phyloP scores from a whole-genome alignment of 208 protist genomes.

The Leishmania arabica region DNA sequence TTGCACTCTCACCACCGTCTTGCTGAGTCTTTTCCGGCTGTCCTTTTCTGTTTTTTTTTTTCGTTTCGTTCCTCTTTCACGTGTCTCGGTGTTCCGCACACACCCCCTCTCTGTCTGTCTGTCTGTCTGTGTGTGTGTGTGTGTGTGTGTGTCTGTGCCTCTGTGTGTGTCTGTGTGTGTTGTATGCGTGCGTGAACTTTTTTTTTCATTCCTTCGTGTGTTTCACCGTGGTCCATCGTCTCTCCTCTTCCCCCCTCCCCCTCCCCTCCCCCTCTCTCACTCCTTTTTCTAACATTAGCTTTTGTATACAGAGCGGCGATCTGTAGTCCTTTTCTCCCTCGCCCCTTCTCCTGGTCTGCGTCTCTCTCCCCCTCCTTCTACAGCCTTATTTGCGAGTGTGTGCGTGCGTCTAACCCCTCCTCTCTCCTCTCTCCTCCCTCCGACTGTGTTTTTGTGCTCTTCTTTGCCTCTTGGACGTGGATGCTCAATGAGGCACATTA shows the following conservation, averaged over 20 bases:
- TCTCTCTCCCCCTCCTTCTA: background rate
- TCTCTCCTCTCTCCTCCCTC: background rate
- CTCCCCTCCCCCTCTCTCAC: background rate
- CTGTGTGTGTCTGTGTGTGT: background rate
- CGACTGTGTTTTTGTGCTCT: background rate
- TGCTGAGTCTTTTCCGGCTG: background rate
- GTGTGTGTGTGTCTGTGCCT: background rate
- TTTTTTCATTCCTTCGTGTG: background rate
- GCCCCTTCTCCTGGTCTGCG: background rate
- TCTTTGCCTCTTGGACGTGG: background rate
- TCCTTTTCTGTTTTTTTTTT: background rate
- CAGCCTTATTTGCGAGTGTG: background rate
- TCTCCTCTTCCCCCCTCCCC: too few species aligned
- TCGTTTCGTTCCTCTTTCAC: background rate
- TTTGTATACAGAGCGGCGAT: background rate
- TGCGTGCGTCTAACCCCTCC: too few species aligned
- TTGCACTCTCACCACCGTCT: background rate
- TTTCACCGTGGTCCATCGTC: background rate
- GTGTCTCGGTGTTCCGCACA: background rate
- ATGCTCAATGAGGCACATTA: background rate
- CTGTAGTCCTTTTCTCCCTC: background rate
- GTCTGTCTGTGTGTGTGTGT: too few species aligned
- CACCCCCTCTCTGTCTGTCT: background rate
- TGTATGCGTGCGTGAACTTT: background rate
- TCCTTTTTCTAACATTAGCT: background rate